phyloP scores from a whole-genome alignment of 371 early-diverging fungal species.

The Nematocida parisii region DNA sequence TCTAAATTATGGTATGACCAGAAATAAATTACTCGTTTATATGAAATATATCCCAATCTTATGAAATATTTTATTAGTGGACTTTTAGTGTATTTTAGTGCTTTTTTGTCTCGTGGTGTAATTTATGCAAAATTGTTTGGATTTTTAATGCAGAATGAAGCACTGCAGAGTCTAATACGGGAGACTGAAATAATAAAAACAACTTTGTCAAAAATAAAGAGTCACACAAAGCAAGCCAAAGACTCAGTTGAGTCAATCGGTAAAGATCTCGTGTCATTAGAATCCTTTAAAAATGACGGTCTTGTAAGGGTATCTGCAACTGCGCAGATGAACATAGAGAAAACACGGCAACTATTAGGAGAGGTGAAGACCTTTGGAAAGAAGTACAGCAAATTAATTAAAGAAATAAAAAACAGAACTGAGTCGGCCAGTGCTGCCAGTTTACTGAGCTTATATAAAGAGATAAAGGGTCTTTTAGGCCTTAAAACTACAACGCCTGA shows the following conservation, averaged over 20 bases:
- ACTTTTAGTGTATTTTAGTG: too few relatives aligned
- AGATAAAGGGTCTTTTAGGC: background rate
- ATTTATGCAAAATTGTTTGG: conserved; percentile 9
- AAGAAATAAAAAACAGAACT: conserved; percentile 22
- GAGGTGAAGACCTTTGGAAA: conserved; percentile 32
- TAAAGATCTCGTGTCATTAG: background rate
- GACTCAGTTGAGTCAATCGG: background rate
- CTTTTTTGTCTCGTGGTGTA: background rate
- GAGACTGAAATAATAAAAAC: conserved; percentile 23
- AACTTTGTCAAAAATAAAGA: background rate
- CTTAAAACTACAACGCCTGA: conserved; percentile 10
- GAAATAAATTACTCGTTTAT: too few relatives aligned
- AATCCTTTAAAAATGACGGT: conserved; percentile 1
- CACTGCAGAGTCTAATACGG: conserved; percentile 22
- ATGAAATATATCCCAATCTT: too few relatives aligned
- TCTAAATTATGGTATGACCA: too few relatives aligned
- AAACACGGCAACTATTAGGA: conserved; percentile 1
- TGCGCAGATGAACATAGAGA: conserved; percentile 43
- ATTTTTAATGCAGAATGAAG: conserved; percentile 24
- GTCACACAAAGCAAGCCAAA: conserved; percentile 2
- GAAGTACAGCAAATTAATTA: conserved; percentile 14
- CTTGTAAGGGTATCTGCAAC: conserved; percentile 26
- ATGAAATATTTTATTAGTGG: too few relatives aligned
- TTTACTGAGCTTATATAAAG: conserved; percentile 16
- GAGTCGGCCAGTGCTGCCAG: background rate